These are phyloP conservation scores for Blumeriella jaapii DNA, from an alignment of 2,329 filamentous ascomycete species.

Conservation along the genomic window DNA sequence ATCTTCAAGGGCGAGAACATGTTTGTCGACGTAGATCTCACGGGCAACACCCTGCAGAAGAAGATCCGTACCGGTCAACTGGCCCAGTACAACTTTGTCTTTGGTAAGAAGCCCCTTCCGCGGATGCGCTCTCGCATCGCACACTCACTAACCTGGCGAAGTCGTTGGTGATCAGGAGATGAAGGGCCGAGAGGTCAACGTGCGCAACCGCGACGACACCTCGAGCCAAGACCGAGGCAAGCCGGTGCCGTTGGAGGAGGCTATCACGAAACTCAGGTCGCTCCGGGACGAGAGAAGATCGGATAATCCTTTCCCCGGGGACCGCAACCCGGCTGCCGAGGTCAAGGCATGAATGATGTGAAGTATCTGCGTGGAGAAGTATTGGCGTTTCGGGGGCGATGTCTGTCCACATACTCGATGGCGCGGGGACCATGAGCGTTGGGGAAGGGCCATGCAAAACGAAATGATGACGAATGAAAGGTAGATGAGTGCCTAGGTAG, in stretches of 20 bases:
- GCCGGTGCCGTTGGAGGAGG: constrained; percentile 44
- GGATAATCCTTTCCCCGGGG: constrained; percentile 30
- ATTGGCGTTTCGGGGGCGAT: too few relatives aligned
- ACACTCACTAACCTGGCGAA: constrained; percentile 17
- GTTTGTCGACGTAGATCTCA: constrained; percentile 60
- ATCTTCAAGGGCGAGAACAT: constrained; percentile 57
- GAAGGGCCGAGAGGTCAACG: constrained; percentile 48
- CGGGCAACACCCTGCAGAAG: constrained; percentile 76
- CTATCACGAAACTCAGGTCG: constrained; percentile 41
- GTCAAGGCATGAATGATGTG: constrained; percentile 10
- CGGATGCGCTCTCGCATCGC: too few relatives aligned
- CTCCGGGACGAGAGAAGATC: constrained; percentile 36
- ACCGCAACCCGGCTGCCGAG: constrained; percentile 13
- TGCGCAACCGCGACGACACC: constrained; percentile 52
- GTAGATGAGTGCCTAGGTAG: too few relatives aligned
- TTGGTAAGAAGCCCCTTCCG: constrained; percentile 38
- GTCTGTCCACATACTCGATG: too few relatives aligned
- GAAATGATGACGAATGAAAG: too few relatives aligned
- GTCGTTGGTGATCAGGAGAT: constrained; percentile 53
- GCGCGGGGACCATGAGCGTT: too few relatives aligned
- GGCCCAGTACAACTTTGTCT: constrained; percentile 75
- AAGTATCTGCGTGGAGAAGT: too few relatives aligned
- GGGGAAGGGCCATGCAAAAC: too few relatives aligned
- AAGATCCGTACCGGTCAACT: constrained; percentile 78
- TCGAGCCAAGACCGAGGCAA: constrained; percentile 50